Conservation (phyloP, 148 eudicot species). For the Drosera capensis region DNA sequence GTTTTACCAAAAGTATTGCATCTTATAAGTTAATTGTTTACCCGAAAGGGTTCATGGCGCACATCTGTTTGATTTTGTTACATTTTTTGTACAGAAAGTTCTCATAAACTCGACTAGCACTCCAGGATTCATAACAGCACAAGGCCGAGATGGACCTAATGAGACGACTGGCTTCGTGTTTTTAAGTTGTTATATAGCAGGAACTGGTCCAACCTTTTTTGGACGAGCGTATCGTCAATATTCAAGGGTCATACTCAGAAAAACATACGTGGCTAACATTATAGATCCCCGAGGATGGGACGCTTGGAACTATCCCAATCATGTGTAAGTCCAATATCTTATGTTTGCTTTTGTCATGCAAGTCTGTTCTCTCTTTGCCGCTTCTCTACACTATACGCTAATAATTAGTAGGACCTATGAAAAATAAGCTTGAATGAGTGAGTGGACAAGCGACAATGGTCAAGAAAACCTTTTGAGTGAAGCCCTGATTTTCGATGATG, state of each 20-base stretch:
- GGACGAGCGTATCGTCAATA: conserved; percentile 22
- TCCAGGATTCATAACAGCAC: conserved; percentile 25
- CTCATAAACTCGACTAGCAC: neutral
- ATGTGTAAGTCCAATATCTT: conserved; percentile 5
- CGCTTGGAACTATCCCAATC: conserved; percentile 6
- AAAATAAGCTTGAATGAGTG: neutral
- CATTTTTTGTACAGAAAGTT: conserved; percentile 1
- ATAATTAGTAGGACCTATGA: neutral
- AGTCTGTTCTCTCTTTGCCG: neutral
- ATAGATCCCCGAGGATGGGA: conserved; percentile 22
- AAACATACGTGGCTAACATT: conserved; percentile 4
- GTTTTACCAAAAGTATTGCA: neutral
- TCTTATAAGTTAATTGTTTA: neutral
- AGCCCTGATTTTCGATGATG: neutral
- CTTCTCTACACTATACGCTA: neutral
- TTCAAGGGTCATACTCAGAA: conserved; percentile 15
- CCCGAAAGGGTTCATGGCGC: too few relatives aligned
- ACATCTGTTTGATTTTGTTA: too few relatives aligned
- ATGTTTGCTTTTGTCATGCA: neutral
- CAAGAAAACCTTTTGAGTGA: neutral
- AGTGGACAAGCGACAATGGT: neutral
- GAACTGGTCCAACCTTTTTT: conserved; percentile 11
- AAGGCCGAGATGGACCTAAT: conserved; percentile 4
- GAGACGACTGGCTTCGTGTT: conserved; percentile 27
- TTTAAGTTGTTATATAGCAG: conserved; percentile 7